phyloP scores from a whole-genome alignment of 2,329 filamentous ascomycete species.

The Aspergillus eucalypticola region DNA sequence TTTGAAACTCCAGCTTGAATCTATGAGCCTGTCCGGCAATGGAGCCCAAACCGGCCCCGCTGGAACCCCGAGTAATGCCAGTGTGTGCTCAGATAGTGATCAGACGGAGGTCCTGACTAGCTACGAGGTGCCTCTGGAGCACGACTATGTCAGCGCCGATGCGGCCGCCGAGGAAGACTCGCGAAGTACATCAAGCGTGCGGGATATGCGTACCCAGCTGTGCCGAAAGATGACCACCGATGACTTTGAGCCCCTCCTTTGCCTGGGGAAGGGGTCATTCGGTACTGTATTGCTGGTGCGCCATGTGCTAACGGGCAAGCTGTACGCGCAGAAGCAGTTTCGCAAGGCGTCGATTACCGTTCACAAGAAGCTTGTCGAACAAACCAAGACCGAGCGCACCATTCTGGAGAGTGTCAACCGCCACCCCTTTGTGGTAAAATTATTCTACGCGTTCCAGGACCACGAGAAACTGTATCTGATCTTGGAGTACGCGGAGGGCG shows the following conservation, averaged over 20 bases:
- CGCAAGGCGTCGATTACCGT: slow-evolving; percentile 94
- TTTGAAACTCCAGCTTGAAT: slow-evolving; percentile 78
- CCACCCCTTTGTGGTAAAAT: slow-evolving; percentile 95
- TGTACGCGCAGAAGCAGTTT: slow-evolving; percentile 98
- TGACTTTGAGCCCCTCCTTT: slow-evolving; percentile 88
- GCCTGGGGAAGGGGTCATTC: slow-evolving; percentile 93
- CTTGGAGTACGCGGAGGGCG: slow-evolving; percentile 94
- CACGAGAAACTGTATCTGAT: slow-evolving; percentile 97
- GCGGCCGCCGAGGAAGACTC: slow-evolving; percentile 36
- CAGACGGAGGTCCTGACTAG: slow-evolving; percentile 72
- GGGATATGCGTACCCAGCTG: slow-evolving; percentile 53
- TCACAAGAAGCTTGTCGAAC: slow-evolving; percentile 92
- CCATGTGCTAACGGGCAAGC: slow-evolving; percentile 79
- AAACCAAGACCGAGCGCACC: slow-evolving; percentile 93
- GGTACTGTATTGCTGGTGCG: slow-evolving; percentile 93
- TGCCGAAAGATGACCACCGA: slow-evolving; percentile 83
- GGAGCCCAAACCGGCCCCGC: slow-evolving; percentile 56
- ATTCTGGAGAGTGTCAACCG: slow-evolving; percentile 95
- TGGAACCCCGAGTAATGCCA: slow-evolving; percentile 57
- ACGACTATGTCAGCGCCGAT: slow-evolving; percentile 76
- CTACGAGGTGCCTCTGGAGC: slow-evolving; percentile 81
- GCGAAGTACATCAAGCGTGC: slow-evolving; percentile 53
- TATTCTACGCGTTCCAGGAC: slow-evolving; percentile 98
- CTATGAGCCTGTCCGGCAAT: slow-evolving; percentile 66
- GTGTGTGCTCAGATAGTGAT: slow-evolving; percentile 62